Evolutionary conservation across 495 filamentous ascomycete genomes (phyloP).

Genomic region (Pyrenula aspistea): DNA sequence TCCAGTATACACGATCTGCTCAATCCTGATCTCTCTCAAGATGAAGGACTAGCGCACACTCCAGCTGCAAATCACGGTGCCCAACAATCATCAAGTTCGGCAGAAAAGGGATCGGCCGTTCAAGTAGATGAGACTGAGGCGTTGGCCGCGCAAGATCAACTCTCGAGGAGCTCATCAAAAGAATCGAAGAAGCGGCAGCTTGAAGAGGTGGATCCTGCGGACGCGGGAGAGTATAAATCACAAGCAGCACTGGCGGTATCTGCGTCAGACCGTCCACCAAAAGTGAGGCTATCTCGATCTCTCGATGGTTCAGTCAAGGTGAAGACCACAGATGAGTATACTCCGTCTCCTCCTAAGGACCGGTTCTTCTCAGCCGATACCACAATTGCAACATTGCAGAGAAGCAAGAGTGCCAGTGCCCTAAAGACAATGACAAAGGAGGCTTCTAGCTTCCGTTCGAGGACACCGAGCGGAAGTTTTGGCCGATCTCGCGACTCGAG

Average conservation of each 20-base stretch:
- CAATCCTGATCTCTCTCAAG: neutral
- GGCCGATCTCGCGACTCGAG: conserved; percentile 74
- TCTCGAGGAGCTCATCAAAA: neutral
- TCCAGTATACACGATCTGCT: neutral
- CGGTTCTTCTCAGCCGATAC: conserved; percentile 14
- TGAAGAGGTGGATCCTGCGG: neutral
- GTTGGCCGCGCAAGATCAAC: neutral
- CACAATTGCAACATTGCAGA: conserved; percentile 41
- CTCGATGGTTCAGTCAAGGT: conserved; percentile 77
- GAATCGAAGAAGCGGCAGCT: neutral
- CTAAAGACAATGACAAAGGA: conserved; percentile 20
- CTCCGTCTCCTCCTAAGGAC: conserved; percentile 58
- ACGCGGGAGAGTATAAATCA: neutral
- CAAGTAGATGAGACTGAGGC: neutral
- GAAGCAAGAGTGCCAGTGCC: conserved; percentile 46
- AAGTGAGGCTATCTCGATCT: conserved; percentile 55
- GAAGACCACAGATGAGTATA: conserved; percentile 46
- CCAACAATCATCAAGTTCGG: neutral
- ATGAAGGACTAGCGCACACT: neutral
- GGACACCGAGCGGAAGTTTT: conserved; percentile 14
- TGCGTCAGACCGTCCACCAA: neutral
- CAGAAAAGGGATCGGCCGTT: neutral
- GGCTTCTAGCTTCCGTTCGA: conserved; percentile 21
- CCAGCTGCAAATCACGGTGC: neutral
- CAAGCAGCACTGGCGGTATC: neutral